These are phyloP conservation scores for Taphrina flavorubra DNA, from an alignment of 1,139 yeast genomes.

Conservation along the genomic window DNA sequence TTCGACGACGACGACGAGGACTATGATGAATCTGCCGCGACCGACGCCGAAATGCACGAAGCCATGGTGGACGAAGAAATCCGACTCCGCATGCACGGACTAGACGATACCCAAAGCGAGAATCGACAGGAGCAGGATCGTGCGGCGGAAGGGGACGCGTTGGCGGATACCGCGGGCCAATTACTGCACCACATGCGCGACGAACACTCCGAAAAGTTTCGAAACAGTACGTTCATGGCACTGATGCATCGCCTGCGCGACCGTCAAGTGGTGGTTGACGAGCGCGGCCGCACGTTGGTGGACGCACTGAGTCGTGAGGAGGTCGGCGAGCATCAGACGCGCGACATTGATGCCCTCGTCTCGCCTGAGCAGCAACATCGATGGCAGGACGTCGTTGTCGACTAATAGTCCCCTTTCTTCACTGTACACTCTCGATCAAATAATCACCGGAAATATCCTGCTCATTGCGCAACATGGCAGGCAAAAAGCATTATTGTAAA, in stretches of 20 bases:
- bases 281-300: constrained; percentile 52
- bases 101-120: not conserved
- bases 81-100: too few species aligned
- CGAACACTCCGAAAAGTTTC: constrained; percentile 50
- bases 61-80: too few species aligned
- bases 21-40: too few species aligned
- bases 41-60: too few species aligned
- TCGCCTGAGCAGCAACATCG: not conserved
- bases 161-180: constrained; percentile 35
- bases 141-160: constrained; percentile 18
- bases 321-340: constrained; percentile 5
- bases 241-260: constrained; percentile 53
- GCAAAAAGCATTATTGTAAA: not conserved
- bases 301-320: constrained; percentile 44
- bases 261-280: constrained; percentile 50
- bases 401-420: not conserved
- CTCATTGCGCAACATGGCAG: not conserved
- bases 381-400: constrained; percentile 8
- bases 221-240: constrained; percentile 53
- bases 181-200: constrained; percentile 20
- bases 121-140: constrained; percentile 1
- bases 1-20: not conserved
- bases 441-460: too few species aligned
- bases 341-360: constrained; percentile 21
- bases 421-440: not conserved